These are phyloP conservation scores for Pythium diclinum DNA, from an alignment of 352 stramenopile genomes.

Conservation along the genomic window DNA sequence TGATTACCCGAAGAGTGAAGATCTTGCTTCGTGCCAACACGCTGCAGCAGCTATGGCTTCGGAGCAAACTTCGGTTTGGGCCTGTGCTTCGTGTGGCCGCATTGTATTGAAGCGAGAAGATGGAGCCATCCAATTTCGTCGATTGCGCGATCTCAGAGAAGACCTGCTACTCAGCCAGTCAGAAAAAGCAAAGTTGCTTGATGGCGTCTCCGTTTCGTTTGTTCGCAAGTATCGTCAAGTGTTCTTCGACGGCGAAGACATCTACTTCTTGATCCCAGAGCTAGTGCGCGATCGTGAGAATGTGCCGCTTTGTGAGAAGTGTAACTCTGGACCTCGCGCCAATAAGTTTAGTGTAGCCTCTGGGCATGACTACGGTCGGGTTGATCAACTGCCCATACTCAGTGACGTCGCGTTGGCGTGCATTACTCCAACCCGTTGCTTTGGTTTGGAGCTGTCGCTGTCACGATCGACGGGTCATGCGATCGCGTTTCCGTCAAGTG, in stretches of 20 bases:
- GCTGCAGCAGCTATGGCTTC: not conserved
- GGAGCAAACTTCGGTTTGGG: not conserved
- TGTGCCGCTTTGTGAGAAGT: slow-evolving; percentile 22
- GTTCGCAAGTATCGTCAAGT: slow-evolving; percentile 17
- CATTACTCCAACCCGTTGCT: slow-evolving; percentile 14
- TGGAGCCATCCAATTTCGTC: not conserved
- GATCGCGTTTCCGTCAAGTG: slow-evolving; percentile 7
- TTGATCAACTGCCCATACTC: slow-evolving; percentile 7
- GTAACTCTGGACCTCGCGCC: not conserved
- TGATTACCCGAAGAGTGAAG: not conserved
- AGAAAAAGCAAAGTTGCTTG: not conserved
- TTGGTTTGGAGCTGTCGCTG: slow-evolving; percentile 8
- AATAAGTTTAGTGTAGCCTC: slow-evolving; percentile 25
- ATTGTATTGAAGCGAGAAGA: not conserved
- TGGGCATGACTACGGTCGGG: slow-evolving; percentile 27
- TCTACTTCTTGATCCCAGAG: slow-evolving; percentile 28
- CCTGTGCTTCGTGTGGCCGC: slow-evolving; percentile 7
- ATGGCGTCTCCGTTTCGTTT: not conserved
- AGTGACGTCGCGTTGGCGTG: slow-evolving; percentile 13
- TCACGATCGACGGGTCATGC: slow-evolving; percentile 2
- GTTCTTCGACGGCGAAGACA: slow-evolving; percentile 9
- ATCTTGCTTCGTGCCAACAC: not conserved
- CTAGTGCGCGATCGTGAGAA: slow-evolving; percentile 15
- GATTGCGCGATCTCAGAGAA: not conserved
- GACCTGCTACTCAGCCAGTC: too few species aligned